These are phyloP conservation scores for Ganoderma boninense DNA, from an alignment of 1,284 basidiomycete genomes.

Conservation along the genomic window DNA sequence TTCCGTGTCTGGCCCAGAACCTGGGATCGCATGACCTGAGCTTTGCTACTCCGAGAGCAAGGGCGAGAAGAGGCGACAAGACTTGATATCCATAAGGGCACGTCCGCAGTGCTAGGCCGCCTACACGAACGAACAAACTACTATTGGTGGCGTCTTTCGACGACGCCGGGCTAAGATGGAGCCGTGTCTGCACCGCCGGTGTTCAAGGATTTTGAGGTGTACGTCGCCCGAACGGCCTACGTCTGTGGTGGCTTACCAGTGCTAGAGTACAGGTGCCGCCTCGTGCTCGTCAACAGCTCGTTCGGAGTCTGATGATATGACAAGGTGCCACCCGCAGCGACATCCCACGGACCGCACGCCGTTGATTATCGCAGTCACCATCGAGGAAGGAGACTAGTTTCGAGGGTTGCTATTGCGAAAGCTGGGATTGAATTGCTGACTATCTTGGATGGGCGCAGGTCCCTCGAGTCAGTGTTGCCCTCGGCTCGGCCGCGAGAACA, in stretches of 20 bases:
- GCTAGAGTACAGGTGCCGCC: no score
- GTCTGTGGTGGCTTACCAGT: no score
- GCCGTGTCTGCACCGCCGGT: neutral
- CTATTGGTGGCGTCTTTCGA: no score
- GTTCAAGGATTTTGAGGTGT: no score
- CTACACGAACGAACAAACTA: neutral
- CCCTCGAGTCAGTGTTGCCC: neutral
- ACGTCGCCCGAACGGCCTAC: no score
- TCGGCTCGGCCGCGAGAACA: neutral
- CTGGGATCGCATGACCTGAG: neutral
- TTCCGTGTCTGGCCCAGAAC: neutral
- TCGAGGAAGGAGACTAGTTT: slow-evolving; percentile 2
- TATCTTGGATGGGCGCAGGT: neutral
- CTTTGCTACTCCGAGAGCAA: neutral
- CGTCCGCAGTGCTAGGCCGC: neutral
- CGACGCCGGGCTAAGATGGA: no score
- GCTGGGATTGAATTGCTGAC: no score
- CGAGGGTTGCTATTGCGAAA: neutral
- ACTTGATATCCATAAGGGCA: neutral
- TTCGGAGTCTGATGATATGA: no score
- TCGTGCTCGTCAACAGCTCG: no score
- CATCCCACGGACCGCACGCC: neutral
- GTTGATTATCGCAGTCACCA: neutral
- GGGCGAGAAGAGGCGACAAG: neutral
- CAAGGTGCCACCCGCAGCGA: neutral